These are phyloP conservation scores for Neonectria ditissima DNA, from an alignment of 2,329 filamentous ascomycete genomes.

Conservation along the genomic window DNA sequence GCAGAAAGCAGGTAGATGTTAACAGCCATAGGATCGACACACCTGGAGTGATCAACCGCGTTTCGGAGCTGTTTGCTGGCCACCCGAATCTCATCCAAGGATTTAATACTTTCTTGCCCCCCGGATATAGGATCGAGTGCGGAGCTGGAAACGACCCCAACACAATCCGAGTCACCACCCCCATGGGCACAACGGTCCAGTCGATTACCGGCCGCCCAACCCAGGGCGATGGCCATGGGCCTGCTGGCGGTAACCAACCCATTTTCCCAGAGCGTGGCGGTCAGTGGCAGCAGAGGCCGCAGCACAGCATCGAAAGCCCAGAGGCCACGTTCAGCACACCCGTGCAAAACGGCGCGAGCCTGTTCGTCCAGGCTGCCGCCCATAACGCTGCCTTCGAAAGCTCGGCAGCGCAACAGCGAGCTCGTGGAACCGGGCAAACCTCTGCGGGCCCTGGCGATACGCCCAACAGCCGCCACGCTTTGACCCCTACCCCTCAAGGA, in stretches of 20 bases:
- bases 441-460: conserved; percentile 54
- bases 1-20: conserved; percentile 31
- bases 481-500: conserved; percentile 70
- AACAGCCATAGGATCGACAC: conserved; percentile 81
- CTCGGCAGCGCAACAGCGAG: conserved; percentile 48
- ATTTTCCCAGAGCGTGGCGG: conserved; percentile 61
- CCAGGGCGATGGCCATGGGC: conserved; percentile 59
- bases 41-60: conserved; percentile 94
- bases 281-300: conserved; percentile 69
- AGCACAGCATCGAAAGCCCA: conserved; percentile 72
- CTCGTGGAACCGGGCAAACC: conserved; percentile 44
- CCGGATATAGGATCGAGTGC: conserved; percentile 96
- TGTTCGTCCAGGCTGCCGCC: conserved; percentile 59
- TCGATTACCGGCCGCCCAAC: conserved; percentile 74
- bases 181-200: conserved; percentile 95
- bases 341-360: conserved; percentile 61
- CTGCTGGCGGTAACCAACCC: conserved; percentile 53
- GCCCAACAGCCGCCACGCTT: conserved; percentile 63
- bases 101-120: conserved; percentile 97
- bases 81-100: conserved; percentile 96
- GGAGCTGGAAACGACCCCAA: conserved; percentile 94
- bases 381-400: conserved; percentile 52
- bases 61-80: conserved; percentile 94
- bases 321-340: conserved; percentile 72
- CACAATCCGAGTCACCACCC: conserved; percentile 95